Conservation (phyloP, 306 rosid species). For the Neltuma alba region DNA sequence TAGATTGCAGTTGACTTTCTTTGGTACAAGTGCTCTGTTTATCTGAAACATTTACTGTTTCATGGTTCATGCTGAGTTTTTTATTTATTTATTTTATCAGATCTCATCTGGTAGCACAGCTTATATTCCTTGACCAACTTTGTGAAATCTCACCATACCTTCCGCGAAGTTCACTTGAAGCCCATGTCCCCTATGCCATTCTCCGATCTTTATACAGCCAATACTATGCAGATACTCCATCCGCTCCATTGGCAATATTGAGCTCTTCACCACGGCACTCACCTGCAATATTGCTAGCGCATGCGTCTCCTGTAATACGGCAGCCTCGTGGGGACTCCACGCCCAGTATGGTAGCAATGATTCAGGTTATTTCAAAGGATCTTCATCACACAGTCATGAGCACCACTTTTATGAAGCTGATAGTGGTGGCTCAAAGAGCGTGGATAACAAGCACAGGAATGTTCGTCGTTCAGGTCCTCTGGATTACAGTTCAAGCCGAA, state of each 20-base stretch:
- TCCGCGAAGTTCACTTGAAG: constrained; percentile 86
- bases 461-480: constrained; percentile 88
- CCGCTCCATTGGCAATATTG: constrained; percentile 66
- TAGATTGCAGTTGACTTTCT: constrained; percentile 4
- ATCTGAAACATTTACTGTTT: constrained; percentile 6
- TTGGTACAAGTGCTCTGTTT: constrained; percentile 23
- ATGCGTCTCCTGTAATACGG: constrained; percentile 72
- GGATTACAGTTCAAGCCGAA: constrained; percentile 81
- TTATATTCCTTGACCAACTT: constrained; percentile 93
- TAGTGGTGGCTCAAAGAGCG: constrained; percentile 53
- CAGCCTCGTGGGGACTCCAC: constrained; percentile 78
- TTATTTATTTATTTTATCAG: constrained; percentile 36
- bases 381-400: constrained; percentile 68
- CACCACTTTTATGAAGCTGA: constrained; percentile 53
- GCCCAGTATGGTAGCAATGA: constrained; percentile 65
- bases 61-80: constrained; percentile 26
- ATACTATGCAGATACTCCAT: constrained; percentile 79
- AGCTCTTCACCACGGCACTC: constrained; percentile 83
- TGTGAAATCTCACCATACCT: constrained; percentile 92
- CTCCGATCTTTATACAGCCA: constrained; percentile 92
- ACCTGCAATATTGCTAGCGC: constrained; percentile 67
- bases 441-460: constrained; percentile 59
- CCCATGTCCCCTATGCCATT: constrained; percentile 84
- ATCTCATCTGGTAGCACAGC: constrained; percentile 87
- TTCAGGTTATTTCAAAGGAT: constrained; percentile 73